These are phyloP conservation scores for Leccinum obscurum DNA, from an alignment of 768 basidiomycete species.

Conservation along the genomic window DNA sequence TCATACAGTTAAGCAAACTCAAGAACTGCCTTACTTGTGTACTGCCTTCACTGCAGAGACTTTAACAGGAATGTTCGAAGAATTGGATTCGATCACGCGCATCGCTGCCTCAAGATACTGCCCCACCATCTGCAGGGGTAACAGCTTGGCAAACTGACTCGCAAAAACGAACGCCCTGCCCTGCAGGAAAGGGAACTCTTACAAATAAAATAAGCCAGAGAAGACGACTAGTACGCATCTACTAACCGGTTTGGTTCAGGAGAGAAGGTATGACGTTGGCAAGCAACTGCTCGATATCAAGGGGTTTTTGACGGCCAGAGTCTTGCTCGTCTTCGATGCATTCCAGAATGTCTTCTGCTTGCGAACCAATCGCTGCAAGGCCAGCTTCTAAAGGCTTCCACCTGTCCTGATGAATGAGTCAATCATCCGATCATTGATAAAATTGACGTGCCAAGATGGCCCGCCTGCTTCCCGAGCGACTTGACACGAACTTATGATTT, in stretches of 20 bases:
- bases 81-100: constrained; percentile 73
- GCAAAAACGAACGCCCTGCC: constrained; percentile 95
- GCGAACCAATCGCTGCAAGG: constrained; percentile 78
- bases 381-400: constrained; percentile 91
- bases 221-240: neutral
- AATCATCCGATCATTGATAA: neutral
- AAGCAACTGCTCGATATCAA: constrained; percentile 79
- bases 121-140: constrained; percentile 70
- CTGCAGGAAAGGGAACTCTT: constrained; percentile 91
- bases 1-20: neutral
- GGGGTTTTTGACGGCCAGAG: constrained; percentile 58
- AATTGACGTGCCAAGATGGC: constrained; percentile 57
- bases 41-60: constrained; percentile 92
- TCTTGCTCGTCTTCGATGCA: constrained; percentile 75
- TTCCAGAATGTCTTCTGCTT: constrained; percentile 74
- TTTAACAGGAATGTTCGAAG: constrained; percentile 84
- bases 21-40: constrained; percentile 67
- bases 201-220: neutral
- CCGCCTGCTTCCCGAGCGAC: constrained; percentile 53
- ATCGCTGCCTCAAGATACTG: constrained; percentile 90
- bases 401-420: constrained; percentile 43
- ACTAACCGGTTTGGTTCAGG: constrained; percentile 67
- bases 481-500: constrained; percentile 58
- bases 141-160: constrained; percentile 76
- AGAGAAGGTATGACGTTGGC: constrained; percentile 77